Evolutionary conservation across 2,329 filamentous ascomycete species (phyloP), one percentile per base, ranked within the genome.

Genomic region (Colletotrichum gigasporum): DNA sequence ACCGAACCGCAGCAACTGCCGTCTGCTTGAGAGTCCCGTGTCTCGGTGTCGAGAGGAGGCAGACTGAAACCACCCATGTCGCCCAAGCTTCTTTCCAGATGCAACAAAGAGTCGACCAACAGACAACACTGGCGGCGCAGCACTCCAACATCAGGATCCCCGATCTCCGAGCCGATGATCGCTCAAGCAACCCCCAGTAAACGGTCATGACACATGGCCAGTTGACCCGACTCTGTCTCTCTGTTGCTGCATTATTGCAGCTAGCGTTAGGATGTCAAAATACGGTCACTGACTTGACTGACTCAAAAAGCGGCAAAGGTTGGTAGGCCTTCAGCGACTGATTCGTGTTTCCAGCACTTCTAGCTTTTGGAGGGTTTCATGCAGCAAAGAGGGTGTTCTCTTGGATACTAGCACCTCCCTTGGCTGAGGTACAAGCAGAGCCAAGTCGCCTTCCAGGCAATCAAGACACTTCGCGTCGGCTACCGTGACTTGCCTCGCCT

Each of bases 351-450:
- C 48, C 14, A 41, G 28, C 39, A 32, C 48, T 39, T 55, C 61
- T 61, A 61, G 48, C 56, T 62, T 65, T 65, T 30, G 34, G 56
- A 54, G 41, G 62, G 62, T 65, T 65, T 65, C 62, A 65, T 62
- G 50, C 62, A 50, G 20, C 35, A 65, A 50, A 55, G 56, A 55
- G 56, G 62, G 56, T 61, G 62, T 64, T 64, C 48, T 39, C 41
- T 60, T 28, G 32, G 20, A 37, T 22, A 18, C 24, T 20, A 16
- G 51, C 32, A 54, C 51, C n/a, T n/a, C n/a, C n/a, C 26, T 42
- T 18, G 24, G 26, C 18, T 12, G 12, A 42, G 37, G 26, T 42
- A 32, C 26, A 39, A 37, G 30, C 59, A 37, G 30, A 28, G 44
- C 39, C 30, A 5, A 24, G 39, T 60, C 32, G 55, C 24, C 18